These are phyloP conservation scores for Eucalyptus regnans DNA, from an alignment of 345 rosid genomes.

Conservation along the genomic window DNA sequence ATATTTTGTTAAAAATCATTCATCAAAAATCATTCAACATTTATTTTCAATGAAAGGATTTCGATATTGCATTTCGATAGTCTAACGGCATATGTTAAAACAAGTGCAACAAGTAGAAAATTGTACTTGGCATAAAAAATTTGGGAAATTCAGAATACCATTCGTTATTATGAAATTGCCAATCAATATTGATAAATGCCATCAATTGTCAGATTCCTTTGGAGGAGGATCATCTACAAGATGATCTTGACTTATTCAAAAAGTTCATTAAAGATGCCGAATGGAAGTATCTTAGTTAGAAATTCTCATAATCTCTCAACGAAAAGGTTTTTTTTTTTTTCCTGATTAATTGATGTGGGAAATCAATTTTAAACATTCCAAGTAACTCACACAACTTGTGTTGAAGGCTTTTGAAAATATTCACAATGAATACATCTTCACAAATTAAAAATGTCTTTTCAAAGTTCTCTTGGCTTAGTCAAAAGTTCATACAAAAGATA, in stretches of 20 bases:
- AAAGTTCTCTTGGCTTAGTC: neutral
- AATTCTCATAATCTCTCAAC: neutral
- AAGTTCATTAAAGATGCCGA: neutral
- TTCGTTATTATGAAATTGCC: neutral
- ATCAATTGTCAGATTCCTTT: neutral
- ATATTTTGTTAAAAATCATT: no score
- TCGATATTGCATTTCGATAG: neutral
- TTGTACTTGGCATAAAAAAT: neutral
- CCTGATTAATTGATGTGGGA: neutral
- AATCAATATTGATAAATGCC: neutral
- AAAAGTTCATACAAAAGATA: accelerated
- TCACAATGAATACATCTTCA: neutral
- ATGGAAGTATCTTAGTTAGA: neutral
- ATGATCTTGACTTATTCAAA: neutral
- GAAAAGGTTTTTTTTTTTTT: neutral
- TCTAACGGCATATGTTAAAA: neutral
- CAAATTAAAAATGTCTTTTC: neutral
- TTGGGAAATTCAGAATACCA: neutral
- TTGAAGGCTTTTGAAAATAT: neutral
- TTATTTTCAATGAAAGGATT: neutral
- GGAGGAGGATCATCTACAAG: neutral
- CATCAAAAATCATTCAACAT: neutral
- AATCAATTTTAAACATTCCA: neutral
- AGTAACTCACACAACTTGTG: neutral
- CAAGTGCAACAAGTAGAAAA: neutral